These are phyloP conservation scores for Waltiozyma sp. DNA, from an alignment of 1,139 yeast species.

Conservation along the genomic window DNA sequence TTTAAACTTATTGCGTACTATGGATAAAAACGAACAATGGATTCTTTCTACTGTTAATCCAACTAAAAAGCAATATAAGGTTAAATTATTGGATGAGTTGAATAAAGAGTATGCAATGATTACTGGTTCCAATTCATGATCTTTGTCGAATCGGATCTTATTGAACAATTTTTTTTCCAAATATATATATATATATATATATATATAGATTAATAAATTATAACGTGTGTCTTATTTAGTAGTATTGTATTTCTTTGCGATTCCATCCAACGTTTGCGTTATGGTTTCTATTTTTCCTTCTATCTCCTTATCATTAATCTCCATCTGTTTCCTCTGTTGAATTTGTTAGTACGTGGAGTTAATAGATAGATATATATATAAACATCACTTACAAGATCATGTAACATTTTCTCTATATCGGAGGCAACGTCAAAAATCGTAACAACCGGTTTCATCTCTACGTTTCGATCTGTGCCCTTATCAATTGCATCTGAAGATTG, in stretches of 20 bases:
- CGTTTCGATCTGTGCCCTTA: neutral
- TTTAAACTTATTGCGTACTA: conserved; percentile 36
- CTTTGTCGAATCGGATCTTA: too few species aligned
- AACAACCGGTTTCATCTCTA: conserved; percentile 10
- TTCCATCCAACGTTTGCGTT: neutral
- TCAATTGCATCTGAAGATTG: neutral
- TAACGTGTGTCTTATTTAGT: too few species aligned
- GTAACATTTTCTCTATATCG: conserved; percentile 33
- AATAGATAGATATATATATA: too few species aligned
- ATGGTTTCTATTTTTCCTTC: neutral
- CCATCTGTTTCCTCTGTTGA: neutral
- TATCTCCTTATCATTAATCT: neutral
- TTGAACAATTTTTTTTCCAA: too few species aligned
- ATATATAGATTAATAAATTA: too few species aligned
- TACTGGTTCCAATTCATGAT: too few species aligned
- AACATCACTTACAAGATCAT: conserved; percentile 21
- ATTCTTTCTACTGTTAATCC: conserved; percentile 12
- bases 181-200: too few species aligned
- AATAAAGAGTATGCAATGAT: neutral
- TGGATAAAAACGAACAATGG: conserved; percentile 46
- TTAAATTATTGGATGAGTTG: neutral
- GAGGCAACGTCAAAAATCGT: conserved; percentile 44
- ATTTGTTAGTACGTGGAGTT: too few species aligned
- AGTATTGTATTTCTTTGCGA: neutral
- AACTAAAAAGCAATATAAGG: neutral